Base-by-base conservation (phyloP, 257 asterid species). In the Solanum ossicruentum region DNA sequence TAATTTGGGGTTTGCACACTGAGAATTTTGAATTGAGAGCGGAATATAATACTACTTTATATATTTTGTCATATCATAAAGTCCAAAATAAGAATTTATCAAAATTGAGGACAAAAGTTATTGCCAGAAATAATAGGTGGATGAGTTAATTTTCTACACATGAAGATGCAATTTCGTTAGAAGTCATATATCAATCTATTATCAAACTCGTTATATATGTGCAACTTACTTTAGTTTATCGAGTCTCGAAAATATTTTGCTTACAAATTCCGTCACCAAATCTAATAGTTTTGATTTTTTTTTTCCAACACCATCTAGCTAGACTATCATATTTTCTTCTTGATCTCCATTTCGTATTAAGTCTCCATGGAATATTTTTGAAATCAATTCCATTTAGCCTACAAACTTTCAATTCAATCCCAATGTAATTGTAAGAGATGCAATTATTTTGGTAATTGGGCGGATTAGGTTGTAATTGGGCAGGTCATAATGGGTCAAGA, bases 181-280 rank as follows among this genome's bases (percentile, higher is more conserved):
- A 86, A 13, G 86, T 89, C 98, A 85, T 90, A 87, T 16, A 91
- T 43, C 84, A 94, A 87, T 81, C 98, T 87, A 61, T 91, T 91
- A 9, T 94, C 94, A 51, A 93, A 93, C 23, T 92, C 32, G 32
- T 94, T 2, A 83, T 85, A 26, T 69, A 83, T 3, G 84, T 47
- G 28, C 81, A 83, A 84, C 73, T 54, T 23, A 66, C 47, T 67
- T 67, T 12, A 32, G 7, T 49, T 15, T 67, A 12, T 67, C 43
- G 75, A 7, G 47, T 8, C 7, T 56, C 7, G 10, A 84, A 4
- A 83, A 67, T 66, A 78, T 58, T 20, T 81, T 81, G 0, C 73
- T 61, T 21, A 61, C 16, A 12, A 61, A 21, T 61, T 61, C 39
- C 83, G 5, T 0, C 73, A 1, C 92, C 92, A 16, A 89, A 65